Evolutionary conservation across 768 basidiomycete species (phyloP), one percentile per base, ranked within the genome.

Genomic region (Kwoniella sp.): DNA sequence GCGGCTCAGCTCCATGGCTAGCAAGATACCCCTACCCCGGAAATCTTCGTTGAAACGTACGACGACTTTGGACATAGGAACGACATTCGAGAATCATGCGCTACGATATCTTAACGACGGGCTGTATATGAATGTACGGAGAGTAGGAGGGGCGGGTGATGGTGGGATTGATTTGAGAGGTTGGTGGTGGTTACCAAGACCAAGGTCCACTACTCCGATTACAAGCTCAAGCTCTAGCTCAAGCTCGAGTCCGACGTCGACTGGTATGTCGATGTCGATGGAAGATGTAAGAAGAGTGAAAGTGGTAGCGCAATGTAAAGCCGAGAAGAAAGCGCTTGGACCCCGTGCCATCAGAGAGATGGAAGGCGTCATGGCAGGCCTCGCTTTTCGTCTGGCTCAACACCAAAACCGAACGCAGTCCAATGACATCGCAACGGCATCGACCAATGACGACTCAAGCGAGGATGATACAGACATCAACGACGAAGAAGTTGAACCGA

Each of bases 281-380:
- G 44, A 44, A 12, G 33, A 30, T 26, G 21, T 44, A 9, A 27
- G 37, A n/a, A n/a, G 69, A 25, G 70, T 94, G 2, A 88, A 92
- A 56, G 84, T 96, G 10, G 78, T 95, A 22, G 91, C 85, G 0
- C 92, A 95, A 73, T 96, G 93, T 82, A 96, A 96, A 83, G 91
- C 91, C 0, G 90, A 93, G 73, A 88, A 87, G 82, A 88, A 87
- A 80, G 89, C 88, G 75, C 78, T 87, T 37, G 85, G 90, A 2
- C 91, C 92, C 1, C 86, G 87, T 25, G 88, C 88, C 69, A 85
- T 96, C 0, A 86, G 93, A 30, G 93, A 96, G 76, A 83, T 94
- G 81, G 93, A 96, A 75, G 93, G 93, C n/a, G 92, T 93, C 37
- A 62, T 76, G 56, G 58, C 67, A 15, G 50, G 50, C 29, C 40